phyloP scores from a whole-genome alignment of 768 basidiomycete species.

The Hypholoma fasciculare region DNA sequence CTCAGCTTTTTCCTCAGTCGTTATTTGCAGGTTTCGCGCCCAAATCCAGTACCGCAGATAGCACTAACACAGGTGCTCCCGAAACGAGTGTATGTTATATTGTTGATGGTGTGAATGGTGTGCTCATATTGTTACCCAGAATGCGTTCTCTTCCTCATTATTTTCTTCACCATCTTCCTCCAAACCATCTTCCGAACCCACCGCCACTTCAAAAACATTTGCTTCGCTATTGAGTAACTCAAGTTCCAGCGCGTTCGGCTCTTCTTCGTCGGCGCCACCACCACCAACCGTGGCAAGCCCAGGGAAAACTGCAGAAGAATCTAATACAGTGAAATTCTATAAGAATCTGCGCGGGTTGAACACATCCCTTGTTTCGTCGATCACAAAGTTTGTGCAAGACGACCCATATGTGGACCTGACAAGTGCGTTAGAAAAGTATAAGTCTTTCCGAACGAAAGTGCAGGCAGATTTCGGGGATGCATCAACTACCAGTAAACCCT shows the following conservation, averaged over 20 bases:
- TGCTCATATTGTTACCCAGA: constrained; percentile 2
- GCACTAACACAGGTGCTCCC: not conserved
- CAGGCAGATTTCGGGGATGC: constrained; percentile 55
- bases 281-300: not conserved
- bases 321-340: constrained; percentile 52
- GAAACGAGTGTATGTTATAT: not conserved
- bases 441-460: constrained; percentile 49
- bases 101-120: not conserved
- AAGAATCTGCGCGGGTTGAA: constrained; percentile 76
- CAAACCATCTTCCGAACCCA: constrained; percentile 27
- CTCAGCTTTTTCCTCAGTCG: not conserved
- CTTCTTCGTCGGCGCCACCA: constrained; percentile 4
- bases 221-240: constrained; percentile 40
- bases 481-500: not conserved
- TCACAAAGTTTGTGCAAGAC: constrained; percentile 57
- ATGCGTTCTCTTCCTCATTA: constrained; percentile 16
- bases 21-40: constrained; percentile 8
- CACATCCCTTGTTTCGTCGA: constrained; percentile 57
- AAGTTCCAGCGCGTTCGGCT: constrained; percentile 7
- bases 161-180: constrained; percentile 21
- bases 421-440: constrained; percentile 59
- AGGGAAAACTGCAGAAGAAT: constrained; percentile 18
- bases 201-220: constrained; percentile 53
- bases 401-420: constrained; percentile 73
- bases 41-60: not conserved